These are phyloP conservation scores for Globisporangium spinosum DNA, from an alignment of 352 stramenopile genomes.

Conservation along the genomic window DNA sequence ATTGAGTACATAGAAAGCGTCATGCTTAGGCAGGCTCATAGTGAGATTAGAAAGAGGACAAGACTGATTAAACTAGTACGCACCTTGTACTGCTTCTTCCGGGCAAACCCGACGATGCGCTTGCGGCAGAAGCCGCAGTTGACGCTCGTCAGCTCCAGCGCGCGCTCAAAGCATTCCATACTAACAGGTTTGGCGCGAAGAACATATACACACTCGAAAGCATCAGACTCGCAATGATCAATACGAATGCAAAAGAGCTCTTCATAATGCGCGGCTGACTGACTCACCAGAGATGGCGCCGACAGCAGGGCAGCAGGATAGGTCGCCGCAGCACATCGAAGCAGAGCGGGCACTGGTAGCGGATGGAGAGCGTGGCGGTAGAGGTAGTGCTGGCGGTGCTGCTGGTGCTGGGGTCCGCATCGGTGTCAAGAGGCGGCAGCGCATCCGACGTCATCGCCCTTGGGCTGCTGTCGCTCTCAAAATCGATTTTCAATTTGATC, in stretches of 20 bases:
- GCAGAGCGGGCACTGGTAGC: slow-evolving; percentile 76
- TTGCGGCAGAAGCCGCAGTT: slow-evolving; percentile 81
- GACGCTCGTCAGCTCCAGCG: slow-evolving; percentile 66
- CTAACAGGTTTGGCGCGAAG: slow-evolving; percentile 14
- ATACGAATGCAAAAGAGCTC: not conserved
- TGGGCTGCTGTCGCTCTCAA: not conserved
- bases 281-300: slow-evolving; percentile 60
- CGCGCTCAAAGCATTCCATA: slow-evolving; percentile 67
- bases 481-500: not conserved
- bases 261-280: not conserved
- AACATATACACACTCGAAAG: not conserved
- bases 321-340: slow-evolving; percentile 64
- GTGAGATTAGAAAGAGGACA: not conserved
- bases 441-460: not conserved
- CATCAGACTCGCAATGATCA: not conserved
- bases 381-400: not conserved
- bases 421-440: not conserved
- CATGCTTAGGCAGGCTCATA: slow-evolving; percentile 1
- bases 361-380: slow-evolving; percentile 44
- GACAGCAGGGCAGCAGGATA: slow-evolving; percentile 70
- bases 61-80: not conserved
- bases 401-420: not conserved
- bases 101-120: slow-evolving; percentile 68
- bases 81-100: slow-evolving; percentile 68
- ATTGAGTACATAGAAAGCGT: not conserved